A percentile compares a stretch with the other conserved stretches of the same genome.
Conservation (phyloP, 345 rosid species). For the Sonneratia caseolaris region DNA sequence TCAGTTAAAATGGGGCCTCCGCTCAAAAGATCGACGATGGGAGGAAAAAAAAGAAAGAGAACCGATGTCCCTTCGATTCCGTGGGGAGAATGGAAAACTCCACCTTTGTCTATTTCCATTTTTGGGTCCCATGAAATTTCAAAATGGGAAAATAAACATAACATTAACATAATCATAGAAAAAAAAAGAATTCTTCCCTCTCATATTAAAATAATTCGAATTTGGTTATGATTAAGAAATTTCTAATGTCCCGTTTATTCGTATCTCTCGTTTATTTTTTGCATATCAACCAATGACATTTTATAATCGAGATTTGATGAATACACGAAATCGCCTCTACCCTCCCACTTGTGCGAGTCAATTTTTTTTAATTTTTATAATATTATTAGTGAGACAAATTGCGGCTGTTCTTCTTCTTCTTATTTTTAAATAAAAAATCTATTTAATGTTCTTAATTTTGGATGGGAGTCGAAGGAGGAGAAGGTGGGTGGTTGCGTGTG, state of each 20-base stretch:
- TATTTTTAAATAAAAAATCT: background rate
- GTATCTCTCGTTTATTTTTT: too few relatives aligned
- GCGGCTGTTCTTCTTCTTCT: constrained; percentile 25
- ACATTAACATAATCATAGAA: too few relatives aligned
- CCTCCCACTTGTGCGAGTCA: too few relatives aligned
- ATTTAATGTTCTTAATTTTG: background rate
- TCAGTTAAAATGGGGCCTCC: constrained; percentile 36
- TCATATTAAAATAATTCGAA: too few relatives aligned
- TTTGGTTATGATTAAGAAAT: too few relatives aligned
- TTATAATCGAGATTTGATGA: too few relatives aligned
- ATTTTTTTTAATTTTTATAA: background rate
- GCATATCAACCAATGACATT: too few relatives aligned
- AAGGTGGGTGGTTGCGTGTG: constrained; percentile 40
- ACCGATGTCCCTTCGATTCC: constrained; percentile 16
- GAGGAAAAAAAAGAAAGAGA: constrained; percentile 10
- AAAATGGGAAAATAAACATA: too few relatives aligned
- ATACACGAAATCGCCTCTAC: too few relatives aligned
- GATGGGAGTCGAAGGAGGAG: constrained; percentile 24
- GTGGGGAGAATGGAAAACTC: constrained; percentile 37
- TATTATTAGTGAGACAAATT: constrained; percentile 28
- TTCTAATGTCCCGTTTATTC: too few relatives aligned
- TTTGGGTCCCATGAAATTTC: background rate
- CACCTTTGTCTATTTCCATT: background rate
- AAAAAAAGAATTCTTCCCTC: too few relatives aligned
- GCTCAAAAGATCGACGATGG: constrained; percentile 40